Evolutionary conservation across 108 stramenopile species (phyloP).

Genomic region (Cylindrotheca fusiformis): DNA sequence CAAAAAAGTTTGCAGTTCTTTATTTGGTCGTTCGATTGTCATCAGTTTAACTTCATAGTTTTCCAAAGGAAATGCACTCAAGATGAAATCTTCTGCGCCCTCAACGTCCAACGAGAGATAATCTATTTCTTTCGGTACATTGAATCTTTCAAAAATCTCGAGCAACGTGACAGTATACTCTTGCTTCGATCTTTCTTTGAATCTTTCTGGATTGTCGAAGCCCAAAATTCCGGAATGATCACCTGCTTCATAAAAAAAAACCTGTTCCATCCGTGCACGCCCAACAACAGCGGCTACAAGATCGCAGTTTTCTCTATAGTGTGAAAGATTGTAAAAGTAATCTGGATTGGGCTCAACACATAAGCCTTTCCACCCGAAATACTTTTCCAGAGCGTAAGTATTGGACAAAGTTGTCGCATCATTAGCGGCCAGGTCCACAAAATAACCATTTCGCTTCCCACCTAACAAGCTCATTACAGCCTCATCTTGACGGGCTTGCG

Average conservation of each 20-base stretch:
- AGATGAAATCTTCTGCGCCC: constrained; percentile 54
- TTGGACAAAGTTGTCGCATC: constrained; percentile 45
- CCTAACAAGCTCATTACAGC: constrained; percentile 26
- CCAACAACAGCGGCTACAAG: constrained; percentile 48
- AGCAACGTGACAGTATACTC: constrained; percentile 40
- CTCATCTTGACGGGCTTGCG: constrained; percentile 53
- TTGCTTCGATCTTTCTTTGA: constrained; percentile 7
- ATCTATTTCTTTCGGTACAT: constrained; percentile 35
- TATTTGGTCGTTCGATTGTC: constrained; percentile 51
- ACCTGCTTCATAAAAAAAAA: constrained; percentile 28
- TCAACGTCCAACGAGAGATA: constrained; percentile 64
- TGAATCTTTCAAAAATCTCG: constrained; percentile 40
- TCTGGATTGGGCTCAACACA: constrained; percentile 54
- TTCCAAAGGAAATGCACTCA: constrained; percentile 46
- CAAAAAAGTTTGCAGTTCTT: constrained; percentile 18
- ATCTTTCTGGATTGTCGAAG: constrained; percentile 38
- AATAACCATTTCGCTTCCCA: constrained; percentile 41
- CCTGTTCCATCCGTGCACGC: constrained; percentile 25
- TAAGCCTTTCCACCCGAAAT: constrained; percentile 44
- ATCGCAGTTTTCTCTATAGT: constrained; percentile 30
- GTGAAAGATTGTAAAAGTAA: constrained; percentile 53
- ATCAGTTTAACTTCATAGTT: constrained; percentile 39
- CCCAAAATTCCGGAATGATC: constrained; percentile 55
- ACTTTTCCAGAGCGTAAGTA: constrained; percentile 42
- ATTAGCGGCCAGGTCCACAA: constrained; percentile 65